phyloP scores from a whole-genome alignment of 371 early-diverging fungal species.

The Mucor mucedo region DNA sequence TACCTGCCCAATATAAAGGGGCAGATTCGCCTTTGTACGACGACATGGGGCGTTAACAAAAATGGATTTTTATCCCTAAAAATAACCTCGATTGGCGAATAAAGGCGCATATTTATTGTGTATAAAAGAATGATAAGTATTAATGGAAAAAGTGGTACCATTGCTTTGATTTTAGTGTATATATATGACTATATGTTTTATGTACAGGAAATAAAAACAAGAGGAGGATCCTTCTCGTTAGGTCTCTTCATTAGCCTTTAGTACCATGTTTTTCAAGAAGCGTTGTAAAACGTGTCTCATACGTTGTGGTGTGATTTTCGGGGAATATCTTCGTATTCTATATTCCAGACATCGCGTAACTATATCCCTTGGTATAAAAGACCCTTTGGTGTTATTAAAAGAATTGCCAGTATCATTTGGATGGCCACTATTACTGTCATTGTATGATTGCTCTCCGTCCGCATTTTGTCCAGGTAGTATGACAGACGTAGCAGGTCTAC shows the following conservation, averaged over 20 bases:
- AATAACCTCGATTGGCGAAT: background rate
- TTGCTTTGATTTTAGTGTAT: background rate
- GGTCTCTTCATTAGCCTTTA: conserved; percentile 47
- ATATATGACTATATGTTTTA: background rate
- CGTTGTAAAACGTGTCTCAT: conserved; percentile 55
- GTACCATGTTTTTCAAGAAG: conserved; percentile 54
- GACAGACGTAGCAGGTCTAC: conserved; percentile 48
- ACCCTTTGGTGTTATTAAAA: conserved; percentile 10
- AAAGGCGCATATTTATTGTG: background rate
- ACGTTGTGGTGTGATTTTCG: conserved; percentile 51
- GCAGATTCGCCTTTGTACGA: conserved; percentile 4
- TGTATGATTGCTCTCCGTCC: conserved; percentile 7
- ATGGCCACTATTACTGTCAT: conserved; percentile 17
- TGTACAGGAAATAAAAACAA: background rate
- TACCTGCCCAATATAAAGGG: background rate
- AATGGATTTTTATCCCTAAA: background rate
- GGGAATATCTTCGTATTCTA: conserved; percentile 49
- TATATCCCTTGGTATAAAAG: conserved; percentile 47
- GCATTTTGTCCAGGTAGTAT: conserved; percentile 32
- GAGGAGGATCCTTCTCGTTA: conserved; percentile 4
- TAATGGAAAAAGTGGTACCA: background rate
- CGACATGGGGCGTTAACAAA: conserved; percentile 19
- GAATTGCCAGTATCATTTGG: conserved; percentile 2
- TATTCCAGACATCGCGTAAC: conserved; percentile 52
- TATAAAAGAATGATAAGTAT: background rate